Conservation (phyloP, 805 yeast species). For the Zygotorulaspora chibaensis region DNA sequence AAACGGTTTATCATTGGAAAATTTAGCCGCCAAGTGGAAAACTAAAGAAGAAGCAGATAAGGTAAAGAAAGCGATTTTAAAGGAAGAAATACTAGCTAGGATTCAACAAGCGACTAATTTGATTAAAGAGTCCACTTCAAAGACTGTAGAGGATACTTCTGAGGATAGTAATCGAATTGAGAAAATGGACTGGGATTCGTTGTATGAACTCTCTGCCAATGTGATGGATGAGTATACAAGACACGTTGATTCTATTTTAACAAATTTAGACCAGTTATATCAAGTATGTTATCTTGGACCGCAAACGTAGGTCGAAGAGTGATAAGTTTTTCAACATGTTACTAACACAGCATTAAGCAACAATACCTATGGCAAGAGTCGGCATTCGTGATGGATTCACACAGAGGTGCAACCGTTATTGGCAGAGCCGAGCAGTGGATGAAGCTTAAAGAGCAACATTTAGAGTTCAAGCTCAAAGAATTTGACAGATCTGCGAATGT, state of each 20-base stretch:
- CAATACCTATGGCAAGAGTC: constrained; percentile 35
- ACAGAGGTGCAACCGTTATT: constrained; percentile 27
- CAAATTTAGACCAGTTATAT: constrained; percentile 23
- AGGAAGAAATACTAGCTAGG: constrained; percentile 17
- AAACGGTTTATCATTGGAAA: constrained; percentile 1
- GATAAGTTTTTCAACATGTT: too few relatives aligned
- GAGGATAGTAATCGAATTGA: constrained; percentile 5
- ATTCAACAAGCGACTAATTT: constrained; percentile 17
- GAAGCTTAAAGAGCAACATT: constrained; percentile 22
- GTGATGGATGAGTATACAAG: constrained; percentile 31
- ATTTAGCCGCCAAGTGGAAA: constrained; percentile 29
- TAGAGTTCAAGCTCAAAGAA: constrained; percentile 21
- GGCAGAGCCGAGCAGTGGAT: constrained; percentile 31
- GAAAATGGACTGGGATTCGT: constrained; percentile 30
- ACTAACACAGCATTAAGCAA: constrained; percentile 14
- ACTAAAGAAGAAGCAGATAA: constrained; percentile 13
- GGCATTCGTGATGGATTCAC: constrained; percentile 32
- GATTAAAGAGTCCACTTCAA: constrained; percentile 10
- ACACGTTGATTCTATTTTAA: constrained; percentile 23
- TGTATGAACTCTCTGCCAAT: constrained; percentile 29
- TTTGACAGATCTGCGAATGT: constrained; percentile 26
- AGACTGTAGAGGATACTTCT: constrained; percentile 1
- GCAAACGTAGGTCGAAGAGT: background rate
- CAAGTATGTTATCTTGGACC: constrained; percentile 14
- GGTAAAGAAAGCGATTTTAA: constrained; percentile 14